A percentile compares a stretch with the other conserved stretches of the same genome.
phyloP scores from a whole-genome alignment of 2,329 filamentous ascomycete species.

The Lasiodiplodia sp. region DNA sequence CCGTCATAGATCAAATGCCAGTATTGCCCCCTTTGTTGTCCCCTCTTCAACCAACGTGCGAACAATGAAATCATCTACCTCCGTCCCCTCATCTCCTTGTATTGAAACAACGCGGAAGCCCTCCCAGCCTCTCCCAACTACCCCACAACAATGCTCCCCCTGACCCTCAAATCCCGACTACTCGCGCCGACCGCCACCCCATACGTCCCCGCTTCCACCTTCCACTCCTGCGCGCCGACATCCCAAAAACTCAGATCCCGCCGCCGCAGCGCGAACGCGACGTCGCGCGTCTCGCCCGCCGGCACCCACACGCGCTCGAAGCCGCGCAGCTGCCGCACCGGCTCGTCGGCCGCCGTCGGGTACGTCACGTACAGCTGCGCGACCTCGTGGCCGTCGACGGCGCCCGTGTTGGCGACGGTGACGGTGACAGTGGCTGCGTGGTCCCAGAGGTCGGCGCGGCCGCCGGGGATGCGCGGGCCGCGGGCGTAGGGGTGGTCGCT shows the following conservation, averaged over 20 bases:
- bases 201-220: constrained; percentile 28
- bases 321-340: constrained; percentile 31
- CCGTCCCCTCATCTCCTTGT: too few relatives aligned
- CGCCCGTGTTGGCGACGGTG: constrained; percentile 33
- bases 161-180: constrained; percentile 18
- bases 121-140: not conserved
- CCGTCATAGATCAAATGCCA: too few relatives aligned
- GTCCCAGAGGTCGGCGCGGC: constrained; percentile 27
- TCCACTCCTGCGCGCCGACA: constrained; percentile 31
- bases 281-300: constrained; percentile 23
- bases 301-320: constrained; percentile 32
- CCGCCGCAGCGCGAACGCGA: constrained; percentile 28
- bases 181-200: constrained; percentile 30
- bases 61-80: too few relatives aligned
- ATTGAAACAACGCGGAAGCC: too few relatives aligned
- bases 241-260: constrained; percentile 34
- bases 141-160: not conserved
- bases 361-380: constrained; percentile 34
- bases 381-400: constrained; percentile 31
- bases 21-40: too few relatives aligned
- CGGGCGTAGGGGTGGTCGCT: constrained; percentile 32
- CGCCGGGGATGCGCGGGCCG: constrained; percentile 26
- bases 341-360: constrained; percentile 28
- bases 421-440: constrained; percentile 8
- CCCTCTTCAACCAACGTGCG: too few relatives aligned